Evolutionary conservation across 164 flowering plant genomes (phyloP).

Genomic region (Berberis vulgaris): DNA sequence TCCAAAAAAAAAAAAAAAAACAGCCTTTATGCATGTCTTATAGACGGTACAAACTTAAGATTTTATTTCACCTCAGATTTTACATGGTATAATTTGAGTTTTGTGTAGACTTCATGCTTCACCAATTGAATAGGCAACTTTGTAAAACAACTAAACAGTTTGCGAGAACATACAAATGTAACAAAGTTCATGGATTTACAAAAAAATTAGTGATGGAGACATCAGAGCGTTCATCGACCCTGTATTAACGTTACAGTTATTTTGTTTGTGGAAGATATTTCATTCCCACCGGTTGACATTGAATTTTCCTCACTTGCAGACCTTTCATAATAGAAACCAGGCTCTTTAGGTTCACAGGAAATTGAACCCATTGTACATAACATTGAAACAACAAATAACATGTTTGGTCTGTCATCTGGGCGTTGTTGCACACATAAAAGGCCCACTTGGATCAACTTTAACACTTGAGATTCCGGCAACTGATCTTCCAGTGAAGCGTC

Average conservation of each 20-base stretch:
- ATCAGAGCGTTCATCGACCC: neutral
- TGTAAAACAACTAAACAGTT: too few species aligned
- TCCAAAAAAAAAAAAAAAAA: too few species aligned
- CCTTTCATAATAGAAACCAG: slow-evolving; percentile 18
- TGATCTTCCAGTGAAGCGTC: slow-evolving; percentile 8
- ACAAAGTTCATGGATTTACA: too few species aligned
- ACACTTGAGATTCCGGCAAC: neutral
- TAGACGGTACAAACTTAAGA: too few species aligned
- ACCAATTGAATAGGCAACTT: too few species aligned
- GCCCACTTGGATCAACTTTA: slow-evolving; percentile 17
- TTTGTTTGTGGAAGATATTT: neutral
- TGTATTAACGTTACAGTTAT: neutral
- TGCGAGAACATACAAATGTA: too few species aligned
- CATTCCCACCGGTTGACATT: neutral
- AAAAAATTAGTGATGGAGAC: too few species aligned
- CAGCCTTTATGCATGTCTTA: too few species aligned
- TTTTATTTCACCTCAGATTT: too few species aligned
- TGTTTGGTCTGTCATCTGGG: slow-evolving; percentile 24
- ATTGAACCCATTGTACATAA: slow-evolving; percentile 14
- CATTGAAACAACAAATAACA: slow-evolving; percentile 23
- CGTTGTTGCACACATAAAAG: slow-evolving; percentile 22
- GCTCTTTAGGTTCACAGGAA: slow-evolving; percentile 16
- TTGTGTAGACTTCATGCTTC: too few species aligned
- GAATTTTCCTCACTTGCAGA: neutral
- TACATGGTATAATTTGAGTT: too few species aligned